Base-by-base conservation (phyloP, 768 basidiomycete species). In the Naganishia friedmannii region DNA sequence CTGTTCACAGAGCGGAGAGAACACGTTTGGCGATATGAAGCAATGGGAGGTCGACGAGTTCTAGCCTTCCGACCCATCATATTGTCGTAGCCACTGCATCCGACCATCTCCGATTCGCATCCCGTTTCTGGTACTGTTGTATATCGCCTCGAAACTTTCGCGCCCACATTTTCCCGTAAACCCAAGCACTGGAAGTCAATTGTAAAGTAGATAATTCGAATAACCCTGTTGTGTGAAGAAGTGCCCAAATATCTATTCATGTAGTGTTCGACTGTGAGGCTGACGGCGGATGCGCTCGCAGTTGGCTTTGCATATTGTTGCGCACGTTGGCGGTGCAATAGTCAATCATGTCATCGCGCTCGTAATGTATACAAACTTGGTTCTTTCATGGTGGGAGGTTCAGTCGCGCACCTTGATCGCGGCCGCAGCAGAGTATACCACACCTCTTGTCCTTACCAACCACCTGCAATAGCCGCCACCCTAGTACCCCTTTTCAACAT, bases 401-500 rank as follows among this genome's bases (percentile, higher is more conserved):
- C 42, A 17, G 42, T 42, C 42, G 15, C 42, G 42, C 15, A 17
- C 15, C 2, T 42, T 17, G 9, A 42, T 42, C 42, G 7, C 42
- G 7, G 42, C 42, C 15, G 42, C 15, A 17, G 42, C 42, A 42
- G 9, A 5, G 6, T 17, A 8, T 42, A 42, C 42, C 7, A 42
- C 42, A 37, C 15, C 42, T 17, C 15, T 42, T 51, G n/a, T 12
- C 48, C n/a, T 12, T n/a, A 21, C 1, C 19, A 4, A n/a, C 48
- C n/a, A 23, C 3, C 15, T n/a, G 9, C 32, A 21, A 21, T 23
- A 10, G 29, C 32, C n/a, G 15, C 19, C 31, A 12, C 53, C 53
- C 53, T 48, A 80, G 54, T 80, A 80, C 6, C 79, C 80, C 74
- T 76, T 74, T 10, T 73, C 73, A 6, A 72, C 71, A 72, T 79